These are phyloP conservation scores for Lactarius hatsudake DNA, from an alignment of 768 basidiomycete genomes.

Conservation along the genomic window DNA sequence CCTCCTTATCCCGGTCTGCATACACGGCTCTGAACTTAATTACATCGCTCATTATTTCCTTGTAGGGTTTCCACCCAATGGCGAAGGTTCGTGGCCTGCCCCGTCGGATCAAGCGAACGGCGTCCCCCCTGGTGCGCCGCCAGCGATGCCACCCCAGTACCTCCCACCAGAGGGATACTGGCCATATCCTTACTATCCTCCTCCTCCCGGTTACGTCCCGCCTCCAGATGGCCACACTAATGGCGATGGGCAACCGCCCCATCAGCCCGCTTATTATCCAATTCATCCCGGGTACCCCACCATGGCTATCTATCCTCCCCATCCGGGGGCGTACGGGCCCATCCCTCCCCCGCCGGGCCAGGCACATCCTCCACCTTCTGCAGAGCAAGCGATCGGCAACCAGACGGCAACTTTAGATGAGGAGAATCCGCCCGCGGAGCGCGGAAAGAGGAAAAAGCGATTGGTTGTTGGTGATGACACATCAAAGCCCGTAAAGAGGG, in stretches of 20 bases:
- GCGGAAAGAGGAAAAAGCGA: conserved; percentile 26
- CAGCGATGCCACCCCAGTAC: conserved; percentile 34
- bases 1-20: conserved; percentile 29
- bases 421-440: not conserved
- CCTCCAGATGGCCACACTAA: conserved; percentile 36
- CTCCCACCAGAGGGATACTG: conserved; percentile 44
- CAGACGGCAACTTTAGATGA: conserved; percentile 27
- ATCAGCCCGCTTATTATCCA: conserved; percentile 41
- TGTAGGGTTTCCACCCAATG: conserved; percentile 28
- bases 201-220: conserved; percentile 41
- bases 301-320: conserved; percentile 33
- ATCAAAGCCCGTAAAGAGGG: conserved; percentile 35
- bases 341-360: conserved; percentile 20
- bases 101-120: conserved; percentile 29
- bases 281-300: conserved; percentile 38
- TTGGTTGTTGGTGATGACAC: conserved; percentile 33
- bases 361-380: not conserved
- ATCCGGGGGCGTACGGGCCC: conserved; percentile 30
- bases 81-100: conserved; percentile 36
- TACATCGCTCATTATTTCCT: conserved; percentile 18
- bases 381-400: conserved; percentile 27
- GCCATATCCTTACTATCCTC: conserved; percentile 44
- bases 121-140: conserved; percentile 25
- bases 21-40: not conserved
- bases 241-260: conserved; percentile 34